Evolutionary conservation across 2,329 filamentous ascomycete genomes (phyloP).

Genomic region (Pseudogymnoascus destructans): DNA sequence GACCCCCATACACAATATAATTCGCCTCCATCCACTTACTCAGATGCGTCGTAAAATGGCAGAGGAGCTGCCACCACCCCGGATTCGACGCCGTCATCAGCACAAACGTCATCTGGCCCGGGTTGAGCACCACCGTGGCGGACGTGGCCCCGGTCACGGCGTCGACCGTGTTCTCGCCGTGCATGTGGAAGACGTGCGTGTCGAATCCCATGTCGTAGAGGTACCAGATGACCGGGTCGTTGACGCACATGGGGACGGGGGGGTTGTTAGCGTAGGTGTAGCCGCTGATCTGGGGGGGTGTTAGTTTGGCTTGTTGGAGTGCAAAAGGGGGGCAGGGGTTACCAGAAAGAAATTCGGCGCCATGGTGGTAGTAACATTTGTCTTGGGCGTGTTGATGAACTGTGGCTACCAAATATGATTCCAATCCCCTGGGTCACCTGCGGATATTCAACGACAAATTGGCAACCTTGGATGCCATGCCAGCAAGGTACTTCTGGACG

Average conservation of each 20-base stretch:
- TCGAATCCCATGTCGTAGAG: conserved; percentile 18
- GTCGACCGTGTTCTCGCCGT: conserved; percentile 21
- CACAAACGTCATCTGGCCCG: conserved; percentile 21
- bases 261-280: conserved; percentile 23
- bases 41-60: conserved; percentile 10
- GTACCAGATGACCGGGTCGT: conserved; percentile 25
- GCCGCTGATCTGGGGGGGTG: conserved; percentile 18
- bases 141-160: conserved; percentile 11
- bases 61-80: conserved; percentile 13
- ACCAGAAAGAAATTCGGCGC: not conserved
- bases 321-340: not conserved
- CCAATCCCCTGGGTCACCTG: not conserved
- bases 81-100: conserved; percentile 20
- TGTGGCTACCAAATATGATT: not conserved
- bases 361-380: not conserved
- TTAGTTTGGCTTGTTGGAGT: not conserved
- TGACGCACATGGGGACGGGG: conserved; percentile 23
- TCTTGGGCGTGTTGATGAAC: not conserved
- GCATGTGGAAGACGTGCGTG: conserved; percentile 24
- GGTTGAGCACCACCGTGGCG: conserved; percentile 16
- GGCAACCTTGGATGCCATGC: not conserved
- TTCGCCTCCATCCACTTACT: conserved; percentile 9
- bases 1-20: not conserved
- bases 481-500: conserved; percentile 10
- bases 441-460: conserved; percentile 11